phyloP scores from a whole-genome alignment of 1,139 yeast genomes.

The Geotrichum macrosporum region DNA sequence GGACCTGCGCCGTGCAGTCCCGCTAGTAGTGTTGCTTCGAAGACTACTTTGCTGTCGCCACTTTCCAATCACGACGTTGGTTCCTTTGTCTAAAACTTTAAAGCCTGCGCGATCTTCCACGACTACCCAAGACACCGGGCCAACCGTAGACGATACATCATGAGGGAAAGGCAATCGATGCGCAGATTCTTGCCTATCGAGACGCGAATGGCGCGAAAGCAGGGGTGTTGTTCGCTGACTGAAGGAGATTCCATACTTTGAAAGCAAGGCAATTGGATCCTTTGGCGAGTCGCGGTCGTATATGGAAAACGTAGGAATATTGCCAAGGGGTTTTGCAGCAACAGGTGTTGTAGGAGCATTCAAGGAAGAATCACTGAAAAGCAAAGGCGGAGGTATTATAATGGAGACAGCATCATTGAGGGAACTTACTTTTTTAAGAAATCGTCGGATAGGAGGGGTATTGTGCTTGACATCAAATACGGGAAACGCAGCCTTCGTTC shows the following conservation, averaged over 20 bases:
- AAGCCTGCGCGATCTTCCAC: slow-evolving; percentile 7
- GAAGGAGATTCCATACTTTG: slow-evolving; percentile 10
- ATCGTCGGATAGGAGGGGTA: slow-evolving; percentile 1
- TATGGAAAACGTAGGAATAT: slow-evolving; percentile 3
- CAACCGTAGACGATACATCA: neutral
- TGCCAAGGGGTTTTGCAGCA: no score
- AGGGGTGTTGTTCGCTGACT: slow-evolving; percentile 14
- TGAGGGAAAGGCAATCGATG: no score
- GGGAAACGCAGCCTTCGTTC: neutral
- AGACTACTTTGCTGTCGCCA: slow-evolving; percentile 7
- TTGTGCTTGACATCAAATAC: slow-evolving; percentile 10
- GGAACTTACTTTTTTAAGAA: slow-evolving; percentile 11
- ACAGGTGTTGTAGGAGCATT: neutral
- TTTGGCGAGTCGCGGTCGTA: slow-evolving; percentile 11
- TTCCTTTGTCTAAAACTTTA: slow-evolving; percentile 7
- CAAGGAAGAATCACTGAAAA: neutral
- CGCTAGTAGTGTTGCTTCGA: no score
- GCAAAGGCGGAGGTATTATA: slow-evolving; percentile 1
- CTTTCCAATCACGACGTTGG: slow-evolving; percentile 7
- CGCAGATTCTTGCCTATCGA: slow-evolving; percentile 5
- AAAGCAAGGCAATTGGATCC: slow-evolving; percentile 7
- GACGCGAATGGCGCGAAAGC: slow-evolving; percentile 6
- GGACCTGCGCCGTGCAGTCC: no score
- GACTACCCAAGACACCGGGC: slow-evolving; percentile 12
- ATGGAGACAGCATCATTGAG: slow-evolving; percentile 4